These are phyloP conservation scores for Ensete glaucum DNA, from an alignment of 176 grass and related monocot species.

Conservation along the genomic window DNA sequence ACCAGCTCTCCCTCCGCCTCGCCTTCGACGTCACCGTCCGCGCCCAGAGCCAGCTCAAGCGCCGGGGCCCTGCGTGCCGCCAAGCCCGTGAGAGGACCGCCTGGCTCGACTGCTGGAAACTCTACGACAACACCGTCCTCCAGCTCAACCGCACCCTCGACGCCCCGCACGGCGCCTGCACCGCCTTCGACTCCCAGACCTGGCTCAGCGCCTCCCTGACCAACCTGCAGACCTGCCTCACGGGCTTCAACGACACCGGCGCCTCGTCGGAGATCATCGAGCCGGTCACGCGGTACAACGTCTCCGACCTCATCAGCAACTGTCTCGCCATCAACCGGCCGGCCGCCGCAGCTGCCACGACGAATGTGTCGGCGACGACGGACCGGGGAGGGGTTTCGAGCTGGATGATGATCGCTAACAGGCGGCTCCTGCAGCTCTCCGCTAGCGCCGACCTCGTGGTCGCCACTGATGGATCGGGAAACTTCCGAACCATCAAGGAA, in stretches of 20 bases:
- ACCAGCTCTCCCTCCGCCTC: conserved; percentile 18
- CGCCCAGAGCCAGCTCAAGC: conserved; percentile 23
- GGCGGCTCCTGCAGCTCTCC: conserved; percentile 16
- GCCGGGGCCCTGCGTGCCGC: conserved; percentile 18
- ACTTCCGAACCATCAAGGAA: conserved; percentile 28
- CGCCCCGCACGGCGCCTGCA: not conserved
- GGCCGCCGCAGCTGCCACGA: not conserved
- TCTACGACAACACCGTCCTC: conserved; percentile 28
- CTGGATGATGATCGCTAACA: conserved; percentile 8
- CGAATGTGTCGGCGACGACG: not conserved
- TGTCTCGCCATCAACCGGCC: conserved; percentile 33
- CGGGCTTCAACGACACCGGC: conserved; percentile 28
- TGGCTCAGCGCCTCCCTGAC: conserved; percentile 43
- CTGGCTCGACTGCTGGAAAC: conserved; percentile 38
- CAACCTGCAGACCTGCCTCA: conserved; percentile 31
- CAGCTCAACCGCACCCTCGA: conserved; percentile 36
- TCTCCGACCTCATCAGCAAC: conserved; percentile 47
- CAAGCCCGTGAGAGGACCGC: conserved; percentile 13
- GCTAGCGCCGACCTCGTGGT: conserved; percentile 20
- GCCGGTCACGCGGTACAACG: conserved; percentile 29
- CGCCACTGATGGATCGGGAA: conserved; percentile 22
- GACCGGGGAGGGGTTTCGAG: not conserved
- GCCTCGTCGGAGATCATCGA: conserved; percentile 24
- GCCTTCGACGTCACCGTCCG: conserved; percentile 20
- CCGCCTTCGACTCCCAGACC: conserved; percentile 31